Evolutionary conservation across 257 asterid species (phyloP), one percentile per base, ranked within the genome.

Genomic region (Coffea eugenioides): DNA sequence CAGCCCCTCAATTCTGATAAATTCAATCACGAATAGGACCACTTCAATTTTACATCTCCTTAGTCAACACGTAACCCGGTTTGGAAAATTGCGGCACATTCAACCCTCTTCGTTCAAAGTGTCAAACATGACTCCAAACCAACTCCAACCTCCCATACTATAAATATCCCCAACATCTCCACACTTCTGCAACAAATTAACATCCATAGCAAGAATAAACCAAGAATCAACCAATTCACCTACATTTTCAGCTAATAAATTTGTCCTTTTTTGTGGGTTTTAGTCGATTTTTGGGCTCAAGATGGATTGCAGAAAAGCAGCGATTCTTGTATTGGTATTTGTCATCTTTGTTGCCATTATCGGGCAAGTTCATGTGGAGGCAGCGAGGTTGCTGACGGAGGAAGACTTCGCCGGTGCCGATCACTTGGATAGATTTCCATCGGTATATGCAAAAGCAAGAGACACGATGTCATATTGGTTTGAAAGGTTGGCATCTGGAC

Each of bases 401-500:
- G 49, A 78, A 14, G 80, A 73, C 52, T 74, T 78, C n/a, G 9
- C 80, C 7, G 69, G 51, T 12, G 74, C 77, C 48, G 79, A 23
- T 68, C 80, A 68, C 23, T 39, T 78, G 18, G 51, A n/a, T 12
- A 48, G 57, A 14, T 68, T 78, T 0, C 85, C 85, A 23, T 31
- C 80, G 0, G 54, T 68, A 3, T 78, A 73, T 41, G 80, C 46
- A 61, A 31, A 31, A 31, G 34, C 34, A 31, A 31, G 34, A 31
- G 34, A 31, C 34, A 31, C 34, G 34, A 31, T 67, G 68, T 13
- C 80, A 80, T 3, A 82, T 74, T 11, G 79, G 2, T 39, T 68
- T 70, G 39, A 73, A 74, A 69, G 62, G 48, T 2, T 82, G 75
- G 61, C 85, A 43, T 82, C 85, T 4, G 85, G 85, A 69, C 85